phyloP scores from a whole-genome alignment of 352 stramenopile species.

The Aphanomyces cochlioides region DNA sequence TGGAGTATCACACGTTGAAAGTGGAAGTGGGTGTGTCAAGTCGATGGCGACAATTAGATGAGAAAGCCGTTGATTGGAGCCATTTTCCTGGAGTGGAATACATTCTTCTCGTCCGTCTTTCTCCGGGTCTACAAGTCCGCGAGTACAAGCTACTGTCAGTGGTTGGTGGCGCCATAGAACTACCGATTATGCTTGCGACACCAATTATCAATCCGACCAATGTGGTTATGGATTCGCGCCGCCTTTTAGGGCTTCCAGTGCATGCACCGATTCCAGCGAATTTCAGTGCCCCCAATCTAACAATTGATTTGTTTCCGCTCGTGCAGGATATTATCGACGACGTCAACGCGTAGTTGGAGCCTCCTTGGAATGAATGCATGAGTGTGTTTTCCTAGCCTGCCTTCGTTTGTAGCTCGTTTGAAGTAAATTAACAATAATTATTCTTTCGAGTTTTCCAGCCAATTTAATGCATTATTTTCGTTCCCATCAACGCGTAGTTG shows the following conservation, averaged over 20 bases:
- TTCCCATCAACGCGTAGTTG: too few species aligned
- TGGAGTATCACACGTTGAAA: constrained; percentile 35
- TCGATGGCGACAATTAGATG: constrained; percentile 29
- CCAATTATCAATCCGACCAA: constrained; percentile 3
- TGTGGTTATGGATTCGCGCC: constrained; percentile 1
- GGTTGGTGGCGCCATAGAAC: constrained; percentile 2
- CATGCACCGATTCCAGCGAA: not conserved
- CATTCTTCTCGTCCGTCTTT: constrained; percentile 32
- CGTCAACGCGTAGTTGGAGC: not conserved
- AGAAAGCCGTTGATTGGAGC: constrained; percentile 32
- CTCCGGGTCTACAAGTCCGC: constrained; percentile 13
- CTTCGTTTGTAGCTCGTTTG: not conserved
- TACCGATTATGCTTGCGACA: not conserved
- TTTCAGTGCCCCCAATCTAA: constrained; percentile 2
- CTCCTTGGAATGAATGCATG: not conserved
- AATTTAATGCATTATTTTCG: too few species aligned
- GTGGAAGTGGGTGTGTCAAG: constrained; percentile 32
- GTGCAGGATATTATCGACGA: not conserved
- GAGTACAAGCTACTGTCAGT: constrained; percentile 25
- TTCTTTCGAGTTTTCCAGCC: too few species aligned
- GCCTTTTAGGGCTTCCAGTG: not conserved
- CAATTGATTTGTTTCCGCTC: constrained; percentile 5
- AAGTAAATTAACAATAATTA: constrained; percentile 3
- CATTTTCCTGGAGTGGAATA: constrained; percentile 33
- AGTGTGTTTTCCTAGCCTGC: too few species aligned